Evolutionary conservation across 495 filamentous ascomycete species (phyloP), one percentile per base, ranked within the genome.

Genomic region (Lepidopterella palustris): DNA sequence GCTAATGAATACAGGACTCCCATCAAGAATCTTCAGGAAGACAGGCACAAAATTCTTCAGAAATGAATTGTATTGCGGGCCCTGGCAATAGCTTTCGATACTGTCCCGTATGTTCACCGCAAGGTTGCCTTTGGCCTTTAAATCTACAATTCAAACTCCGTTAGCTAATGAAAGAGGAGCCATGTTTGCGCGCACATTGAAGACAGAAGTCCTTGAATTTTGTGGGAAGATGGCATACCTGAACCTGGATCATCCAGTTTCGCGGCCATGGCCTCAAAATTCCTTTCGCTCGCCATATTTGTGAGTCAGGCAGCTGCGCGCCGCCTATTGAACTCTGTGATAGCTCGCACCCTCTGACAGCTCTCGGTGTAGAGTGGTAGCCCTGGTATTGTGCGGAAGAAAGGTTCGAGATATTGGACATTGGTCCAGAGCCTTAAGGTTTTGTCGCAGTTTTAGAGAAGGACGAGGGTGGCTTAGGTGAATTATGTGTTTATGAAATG

Each of bases 1-100:
- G 68, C 86, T 95, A 60, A 89, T 87, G 72, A 97, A 96, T 35
- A 95, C 85, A n/a, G 89, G 90, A 57, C 87, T 86, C 29, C 90
- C 90, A 69, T 86, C 84, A 35, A 99, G 74, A 28, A 97, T 87
- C 61, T 82, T 83, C 70, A 90, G 80, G 74, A 97, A 90, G n/a
- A 95, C 78, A 13, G 95, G 95, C 75, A 96, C 85, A 64, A 97
- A 74, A 74, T 88, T 88, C 63, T 84, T 80, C 59, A 97, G 80
- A 69, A 97, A 97, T 31, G 76, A 73, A 18, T 81, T 75, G 70
- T 97, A 97, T 60, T 74, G 78, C 55, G 79, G 70, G 55, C 82
- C 80, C 48, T 80, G 80, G 71, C 79, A 85, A 62, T 84, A 82
- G 54, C 82, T 79, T 60, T 97, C 92, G 63, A 95, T 87, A 64